Conservation (phyloP, 2,329 filamentous ascomycete species). For the Alternaria longipes region DNA sequence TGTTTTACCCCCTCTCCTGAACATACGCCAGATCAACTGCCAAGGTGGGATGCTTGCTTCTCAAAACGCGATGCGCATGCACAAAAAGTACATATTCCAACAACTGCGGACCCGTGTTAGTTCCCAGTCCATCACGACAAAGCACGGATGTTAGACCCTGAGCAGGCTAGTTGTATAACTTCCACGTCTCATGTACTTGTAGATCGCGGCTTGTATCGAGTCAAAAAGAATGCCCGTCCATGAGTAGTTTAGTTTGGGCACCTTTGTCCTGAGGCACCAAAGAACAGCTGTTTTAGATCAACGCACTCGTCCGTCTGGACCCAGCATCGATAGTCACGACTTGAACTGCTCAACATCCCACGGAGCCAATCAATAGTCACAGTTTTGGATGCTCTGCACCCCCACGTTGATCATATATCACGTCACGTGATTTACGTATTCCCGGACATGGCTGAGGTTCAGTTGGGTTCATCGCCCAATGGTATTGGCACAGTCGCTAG, state of each 20-base stretch:
- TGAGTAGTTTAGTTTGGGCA: neutral
- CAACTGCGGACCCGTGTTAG: constrained; percentile 4
- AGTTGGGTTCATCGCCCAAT: constrained; percentile 36
- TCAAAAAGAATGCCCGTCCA: constrained; percentile 2
- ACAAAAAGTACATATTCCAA: constrained; percentile 14
- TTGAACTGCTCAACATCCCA: neutral
- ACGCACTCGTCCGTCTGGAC: neutral
- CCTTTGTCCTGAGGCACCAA: neutral
- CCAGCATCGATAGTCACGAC: neutral
- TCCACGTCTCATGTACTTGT: constrained; percentile 4
- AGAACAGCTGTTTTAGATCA: neutral
- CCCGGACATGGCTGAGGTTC: neutral
- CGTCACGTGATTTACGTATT: constrained; percentile 35
- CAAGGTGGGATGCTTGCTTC: constrained; percentile 13
- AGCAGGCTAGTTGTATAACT: neutral
- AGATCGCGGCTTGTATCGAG: constrained; percentile 2
- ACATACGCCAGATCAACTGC: neutral
- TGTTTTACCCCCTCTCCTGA: neutral
- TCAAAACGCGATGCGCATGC: neutral
- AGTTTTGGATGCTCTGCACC: neutral
- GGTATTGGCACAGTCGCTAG: constrained; percentile 48
- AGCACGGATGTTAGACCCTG: constrained; percentile 6
- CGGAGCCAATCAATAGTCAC: neutral
- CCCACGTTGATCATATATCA: neutral
- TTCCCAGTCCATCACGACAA: neutral